Percentiles rank a stretch among this genome's conserved stretches.
Conservation (phyloP, 208 protist species). For the Wallacemonas sp. region DNA sequence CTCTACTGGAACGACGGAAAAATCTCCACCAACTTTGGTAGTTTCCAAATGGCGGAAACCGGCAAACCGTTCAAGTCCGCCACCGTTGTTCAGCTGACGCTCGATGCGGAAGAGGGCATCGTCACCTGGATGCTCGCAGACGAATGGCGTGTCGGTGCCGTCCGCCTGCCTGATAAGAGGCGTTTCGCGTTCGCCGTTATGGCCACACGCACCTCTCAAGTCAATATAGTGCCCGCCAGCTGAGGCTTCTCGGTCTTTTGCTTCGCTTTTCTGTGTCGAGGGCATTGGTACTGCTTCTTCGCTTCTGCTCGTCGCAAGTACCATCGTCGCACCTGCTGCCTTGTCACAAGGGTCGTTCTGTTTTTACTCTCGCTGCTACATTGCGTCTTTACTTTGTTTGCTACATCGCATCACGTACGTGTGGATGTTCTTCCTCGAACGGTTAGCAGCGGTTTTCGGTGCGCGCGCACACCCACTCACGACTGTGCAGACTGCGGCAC, state of each 20-base stretch:
- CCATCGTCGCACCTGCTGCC: no score
- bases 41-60: constrained; percentile 26
- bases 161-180: constrained; percentile 39
- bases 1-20: constrained; percentile 76
- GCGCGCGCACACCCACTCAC: no score
- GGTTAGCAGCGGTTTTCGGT: no score
- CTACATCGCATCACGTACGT: no score
- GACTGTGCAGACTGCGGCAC: no score
- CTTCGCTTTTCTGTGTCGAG: no score
- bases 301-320: no score
- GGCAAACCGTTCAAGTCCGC: constrained; percentile 28
- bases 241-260: neutral
- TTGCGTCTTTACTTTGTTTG: no score
- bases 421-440: no score
- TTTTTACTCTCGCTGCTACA: no score
- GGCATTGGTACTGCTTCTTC: no score
- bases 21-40: constrained; percentile 44
- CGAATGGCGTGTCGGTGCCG: constrained; percentile 42
- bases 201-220: constrained; percentile 39
- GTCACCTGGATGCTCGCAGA: constrained; percentile 53
- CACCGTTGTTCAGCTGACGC: constrained; percentile 33
- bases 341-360: no score
- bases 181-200: constrained; percentile 56
- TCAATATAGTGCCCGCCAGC: constrained; percentile 36
- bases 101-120: constrained; percentile 51